Evolutionary conservation across 768 basidiomycete species (phyloP).

Genomic region (Suillus subaureus): DNA sequence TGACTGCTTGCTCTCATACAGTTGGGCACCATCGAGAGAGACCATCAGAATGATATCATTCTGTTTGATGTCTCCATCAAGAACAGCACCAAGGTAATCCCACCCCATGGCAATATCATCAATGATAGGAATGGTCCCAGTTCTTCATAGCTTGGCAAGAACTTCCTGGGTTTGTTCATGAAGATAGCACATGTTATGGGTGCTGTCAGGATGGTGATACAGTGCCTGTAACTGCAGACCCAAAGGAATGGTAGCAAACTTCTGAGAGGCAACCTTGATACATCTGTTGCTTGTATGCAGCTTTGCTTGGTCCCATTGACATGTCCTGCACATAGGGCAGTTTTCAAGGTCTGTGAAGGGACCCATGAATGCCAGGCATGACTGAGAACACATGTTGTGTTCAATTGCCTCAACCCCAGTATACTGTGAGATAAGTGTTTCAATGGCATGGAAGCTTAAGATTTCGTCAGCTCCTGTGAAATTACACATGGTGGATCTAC

Average conservation of each 20-base stretch:
- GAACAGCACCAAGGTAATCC: slow-evolving; percentile 29
- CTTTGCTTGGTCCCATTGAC: slow-evolving; percentile 1
- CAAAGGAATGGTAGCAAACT: slow-evolving; percentile 37
- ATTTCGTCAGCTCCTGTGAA: no score
- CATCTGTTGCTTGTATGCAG: not conserved
- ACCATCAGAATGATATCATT: no score
- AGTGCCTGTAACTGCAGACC: slow-evolving; percentile 46
- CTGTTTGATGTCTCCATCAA: no score
- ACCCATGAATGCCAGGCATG: no score
- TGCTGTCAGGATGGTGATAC: slow-evolving; percentile 22
- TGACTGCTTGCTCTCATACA: no score
- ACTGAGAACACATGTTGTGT: no score
- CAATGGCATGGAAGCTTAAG: no score
- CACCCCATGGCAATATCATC: slow-evolving; percentile 35
- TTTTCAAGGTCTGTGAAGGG: no score
- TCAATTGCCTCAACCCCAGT: no score
- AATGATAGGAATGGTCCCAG: slow-evolving; percentile 16
- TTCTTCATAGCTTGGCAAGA: slow-evolving; percentile 22
- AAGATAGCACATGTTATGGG: slow-evolving; percentile 31
- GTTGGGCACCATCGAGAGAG: no score
- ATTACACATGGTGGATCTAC: no score
- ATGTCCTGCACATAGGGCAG: slow-evolving; percentile 34
- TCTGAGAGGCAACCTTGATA: slow-evolving; percentile 11
- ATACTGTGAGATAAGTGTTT: no score
- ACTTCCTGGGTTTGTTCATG: slow-evolving; percentile 12